Evolutionary conservation across 1,284 basidiomycete species (phyloP), one percentile per base, ranked within the genome.

Genomic region (Ceratobasidium theobromae): DNA sequence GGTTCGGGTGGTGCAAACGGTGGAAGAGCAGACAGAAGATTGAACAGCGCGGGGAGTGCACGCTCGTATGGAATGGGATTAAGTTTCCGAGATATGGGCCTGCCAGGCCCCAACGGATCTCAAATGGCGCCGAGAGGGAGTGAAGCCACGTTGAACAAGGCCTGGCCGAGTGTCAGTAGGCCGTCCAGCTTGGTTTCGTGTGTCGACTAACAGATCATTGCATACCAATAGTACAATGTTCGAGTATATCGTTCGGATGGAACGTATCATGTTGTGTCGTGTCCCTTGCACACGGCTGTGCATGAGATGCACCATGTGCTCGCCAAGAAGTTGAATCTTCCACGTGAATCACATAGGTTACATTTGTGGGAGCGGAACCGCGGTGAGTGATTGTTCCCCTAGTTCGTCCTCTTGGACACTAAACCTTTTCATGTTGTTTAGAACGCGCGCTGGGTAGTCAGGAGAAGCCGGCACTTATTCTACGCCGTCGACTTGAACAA

Each of bases 391-490:
- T 70, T 43, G 16, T 71, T 65, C 38, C 54, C 41, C 65, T 70
- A 21, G 40, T 46, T 45, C 16, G 49, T 38, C 18, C 6, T 64
- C 23, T 38, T 33, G 27, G 35, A 18, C 35, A 23, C 11, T 18
- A 28, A 18, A 25, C 16, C 4, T 33, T 5, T 30, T 69, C 21
- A 11, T 48, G 66, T 65, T 60, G 8, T 58, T 25, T 71, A 94
- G 95, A 97, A 74, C 87, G 95, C 11, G 80, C 93, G 43, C 78
- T 97, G 64, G 86, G 86, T 4, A 83, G 86, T 14, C 88, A 86
- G 0, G 97, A 99, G 75, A 83, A 86, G 66, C 96, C 96, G 0
- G 86, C 94, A 0, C 84, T 87, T 55, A 91, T 98, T 69, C 89
- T 97, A 49, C 83, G 89, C 53, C 83, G 93, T 52, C 83, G 95